Percentiles rank a stretch among this genome's conserved stretches.
Evolutionary conservation across 2,329 filamentous ascomycete species (phyloP).

Genomic region (Shiraia sp.): DNA sequence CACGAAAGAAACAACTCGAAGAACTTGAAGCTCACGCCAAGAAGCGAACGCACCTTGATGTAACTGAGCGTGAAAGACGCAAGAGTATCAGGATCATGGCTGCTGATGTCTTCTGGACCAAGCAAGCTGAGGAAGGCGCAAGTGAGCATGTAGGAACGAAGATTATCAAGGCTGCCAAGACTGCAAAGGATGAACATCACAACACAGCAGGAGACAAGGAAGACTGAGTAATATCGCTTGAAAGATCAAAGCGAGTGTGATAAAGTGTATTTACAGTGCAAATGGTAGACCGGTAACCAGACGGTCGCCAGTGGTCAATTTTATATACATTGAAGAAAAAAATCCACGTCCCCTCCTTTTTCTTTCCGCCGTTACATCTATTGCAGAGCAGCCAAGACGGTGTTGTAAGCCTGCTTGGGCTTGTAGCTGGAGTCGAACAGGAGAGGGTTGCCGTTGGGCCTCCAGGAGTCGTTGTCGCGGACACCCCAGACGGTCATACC

Average conservation of each 20-base stretch:
- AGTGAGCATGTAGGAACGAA: conserved; percentile 24
- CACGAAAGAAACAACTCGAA: conserved; percentile 33
- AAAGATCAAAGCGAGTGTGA: not conserved
- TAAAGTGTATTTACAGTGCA: not conserved
- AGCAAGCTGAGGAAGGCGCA: conserved; percentile 31
- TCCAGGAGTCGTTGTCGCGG: conserved; percentile 53
- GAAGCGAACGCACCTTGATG: conserved; percentile 20
- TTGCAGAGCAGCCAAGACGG: conserved; percentile 33
- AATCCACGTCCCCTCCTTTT: conserved; percentile 3
- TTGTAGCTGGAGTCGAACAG: conserved; percentile 51
- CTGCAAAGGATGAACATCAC: conserved; percentile 17
- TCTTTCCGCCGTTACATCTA: conserved; percentile 5
- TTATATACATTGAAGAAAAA: conserved; percentile 9
- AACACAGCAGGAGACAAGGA: conserved; percentile 14
- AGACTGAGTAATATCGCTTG: conserved; percentile 4
- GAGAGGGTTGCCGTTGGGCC: conserved; percentile 46
- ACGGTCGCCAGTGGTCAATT: not conserved
- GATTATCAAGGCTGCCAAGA: conserved; percentile 32
- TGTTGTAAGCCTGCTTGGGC: conserved; percentile 48
- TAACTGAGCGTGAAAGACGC: conserved; percentile 30
- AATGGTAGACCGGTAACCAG: not conserved
- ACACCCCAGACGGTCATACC: conserved; percentile 69
- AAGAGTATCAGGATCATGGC: conserved; percentile 38
- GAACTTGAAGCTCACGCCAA: conserved; percentile 27
- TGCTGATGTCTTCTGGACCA: conserved; percentile 36